phyloP scores from a whole-genome alignment of 139 green algal genomes.

The Chlamydomonas schloesseri region DNA sequence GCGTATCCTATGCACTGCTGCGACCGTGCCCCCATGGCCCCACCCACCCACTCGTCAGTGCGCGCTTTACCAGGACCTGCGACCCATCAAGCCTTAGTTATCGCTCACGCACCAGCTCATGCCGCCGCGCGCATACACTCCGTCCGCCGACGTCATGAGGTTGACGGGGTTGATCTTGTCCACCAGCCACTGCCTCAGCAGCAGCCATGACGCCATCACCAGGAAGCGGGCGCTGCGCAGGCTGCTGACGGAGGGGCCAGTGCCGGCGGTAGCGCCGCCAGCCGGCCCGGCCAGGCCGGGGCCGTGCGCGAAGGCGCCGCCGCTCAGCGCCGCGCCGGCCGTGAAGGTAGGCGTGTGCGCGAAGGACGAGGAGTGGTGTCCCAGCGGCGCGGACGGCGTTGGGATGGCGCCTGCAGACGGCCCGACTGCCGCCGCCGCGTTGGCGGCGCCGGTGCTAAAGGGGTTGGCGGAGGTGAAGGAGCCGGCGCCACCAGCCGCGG shows the following conservation, averaged over 20 bases:
- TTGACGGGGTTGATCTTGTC: constrained; percentile 52
- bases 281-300: no score
- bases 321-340: no score
- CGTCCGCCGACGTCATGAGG: constrained; percentile 19
- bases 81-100: no score
- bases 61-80: no score
- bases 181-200: constrained; percentile 58
- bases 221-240: constrained; percentile 41
- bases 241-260: background rate
- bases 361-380: background rate
- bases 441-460: background rate
- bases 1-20: no score
- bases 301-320: no score
- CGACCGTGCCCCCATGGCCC: no score
- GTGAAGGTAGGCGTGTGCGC: background rate
- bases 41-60: no score
- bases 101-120: constrained; percentile 48
- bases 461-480: background rate
- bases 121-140: constrained; percentile 10
- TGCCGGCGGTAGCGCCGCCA: no score
- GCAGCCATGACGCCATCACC: constrained; percentile 51
- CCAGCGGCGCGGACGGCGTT: no score
- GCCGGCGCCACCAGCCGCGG: background rate
- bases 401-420: no score
- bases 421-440: background rate